These are phyloP conservation scores for Sarocladium oryzae DNA, from an alignment of 2,329 filamentous ascomycete genomes.

Conservation along the genomic window DNA sequence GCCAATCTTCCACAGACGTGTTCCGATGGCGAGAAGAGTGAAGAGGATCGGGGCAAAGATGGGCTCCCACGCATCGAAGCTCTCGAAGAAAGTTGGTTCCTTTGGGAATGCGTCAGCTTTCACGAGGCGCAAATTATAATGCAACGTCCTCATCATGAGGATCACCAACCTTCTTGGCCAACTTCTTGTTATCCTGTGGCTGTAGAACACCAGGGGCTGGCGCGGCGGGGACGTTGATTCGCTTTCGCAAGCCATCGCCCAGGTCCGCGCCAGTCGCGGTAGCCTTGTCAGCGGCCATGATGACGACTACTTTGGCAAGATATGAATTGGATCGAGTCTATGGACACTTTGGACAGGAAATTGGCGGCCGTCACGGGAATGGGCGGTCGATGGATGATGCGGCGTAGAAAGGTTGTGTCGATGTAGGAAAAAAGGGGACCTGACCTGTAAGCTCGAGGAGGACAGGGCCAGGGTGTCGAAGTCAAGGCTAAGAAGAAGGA, in stretches of 20 bases:
- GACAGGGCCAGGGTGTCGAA: neutral
- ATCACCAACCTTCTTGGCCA: conserved; percentile 45
- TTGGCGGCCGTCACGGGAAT: neutral
- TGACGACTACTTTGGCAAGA: conserved; percentile 6
- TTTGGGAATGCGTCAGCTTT: conserved; percentile 19
- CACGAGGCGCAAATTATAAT: neutral
- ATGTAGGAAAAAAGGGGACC: conserved; percentile 8
- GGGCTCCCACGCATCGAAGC: conserved; percentile 58
- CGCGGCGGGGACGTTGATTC: conserved; percentile 33
- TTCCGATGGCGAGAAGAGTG: conserved; percentile 57
- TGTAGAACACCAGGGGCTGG: conserved; percentile 24
- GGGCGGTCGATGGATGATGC: neutral
- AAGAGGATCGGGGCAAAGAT: conserved; percentile 56
- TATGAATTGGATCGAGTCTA: neutral
- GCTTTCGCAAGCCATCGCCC: conserved; percentile 49
- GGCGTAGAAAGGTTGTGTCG: neutral
- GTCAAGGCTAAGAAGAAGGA: neutral
- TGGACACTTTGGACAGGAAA: neutral
- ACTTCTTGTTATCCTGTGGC: conserved; percentile 54
- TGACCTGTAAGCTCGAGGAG: conserved; percentile 1
- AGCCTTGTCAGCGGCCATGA: conserved; percentile 50
- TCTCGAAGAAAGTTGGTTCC: conserved; percentile 52
- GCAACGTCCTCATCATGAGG: neutral
- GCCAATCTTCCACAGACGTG: conserved; percentile 63
- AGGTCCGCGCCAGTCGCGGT: conserved; percentile 55